Evolutionary conservation across 2,329 filamentous ascomycete species (phyloP), one percentile per base, ranked within the genome.

Genomic region (Helotiales sp.): DNA sequence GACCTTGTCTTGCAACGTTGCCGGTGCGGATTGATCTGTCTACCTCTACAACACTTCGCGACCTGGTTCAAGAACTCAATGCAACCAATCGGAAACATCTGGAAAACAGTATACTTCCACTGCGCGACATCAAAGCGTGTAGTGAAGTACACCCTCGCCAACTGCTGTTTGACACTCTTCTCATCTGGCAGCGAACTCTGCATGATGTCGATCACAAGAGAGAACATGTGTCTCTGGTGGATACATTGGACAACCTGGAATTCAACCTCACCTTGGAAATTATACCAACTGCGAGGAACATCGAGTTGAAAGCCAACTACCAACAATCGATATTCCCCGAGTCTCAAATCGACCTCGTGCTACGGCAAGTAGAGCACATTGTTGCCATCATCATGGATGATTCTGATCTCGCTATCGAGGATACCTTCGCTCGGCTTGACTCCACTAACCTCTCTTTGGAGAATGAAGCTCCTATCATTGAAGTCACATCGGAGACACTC

Each of bases 131-230:
- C 63, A 87, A 85, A 66, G 84, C 81, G 63, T 72, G 81, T 1
- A 82, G 80, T 2, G 81, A 79, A 0, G 59, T 88, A 0, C 74
- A 79, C 27, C 77, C 84, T 0, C 76, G 80, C 0, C 79, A 83
- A 36, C 73, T 74, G 1, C 73, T 96, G 0, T 96, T 93, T 64
- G 90, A 96, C 64, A 81, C 87, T 0, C 76, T 96, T 0, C 87
- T 96, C 66, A 86, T 93, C 0, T 97, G 93, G 79, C 93, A 97
- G 66, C 88, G 96, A 68, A 89, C 87, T 0, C 75, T 88, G 1
- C 73, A 76, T 27, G 60, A 63, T 2, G 63, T 69, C n/a, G 61
- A 68, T 3, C 68, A 75, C 66, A 65, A 66, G 61, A 59, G 62
- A 1, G 65, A 72, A 2, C 33, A 70, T 2, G 75, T 93, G 0